Evolutionary conservation across 257 asterid genomes (phyloP), one percentile per base, ranked within the genome.

Genomic region (Solanum peruvianum): DNA sequence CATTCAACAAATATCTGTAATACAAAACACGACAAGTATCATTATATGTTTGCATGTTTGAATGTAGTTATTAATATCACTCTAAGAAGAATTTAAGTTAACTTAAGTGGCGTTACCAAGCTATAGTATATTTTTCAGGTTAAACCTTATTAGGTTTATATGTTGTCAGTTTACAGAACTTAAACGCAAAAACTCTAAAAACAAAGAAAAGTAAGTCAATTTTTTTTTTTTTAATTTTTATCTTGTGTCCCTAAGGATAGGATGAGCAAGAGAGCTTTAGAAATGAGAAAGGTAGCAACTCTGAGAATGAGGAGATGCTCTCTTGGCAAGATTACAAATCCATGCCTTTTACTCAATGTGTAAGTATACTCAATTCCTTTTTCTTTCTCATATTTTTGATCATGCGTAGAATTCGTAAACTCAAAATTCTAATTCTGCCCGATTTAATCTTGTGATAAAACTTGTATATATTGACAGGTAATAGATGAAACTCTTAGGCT

Each of bases 261-360:
- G 96, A 92, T 52, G 99, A 95, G 92, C 99, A 96, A 58, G 91
- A 92, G 87, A 91, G 90, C 89, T 86, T 95, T 82, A 92, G 89
- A 89, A 90, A 81, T 67, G 90, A 82, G 42, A 92, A 83, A 41
- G 92, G 90, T 41, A 86, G 82, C 84, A 87, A 69, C 84, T 49
- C 52, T 39, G 85, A 86, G 9, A 85, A 47, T 3, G 94, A 85
- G 76, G 93, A 86, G 88, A 93, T 93, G 93, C 96, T 95, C 58
- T 87, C 90, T 78, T 96, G 98, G 99, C 92, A 94, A 88, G 96
- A 95, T 86, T 96, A 95, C 88, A 96, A 96, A 89, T 92, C 95
- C 27, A 94, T 94, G 98, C 88, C 96, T 87, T 96, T 93, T 88
- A 94, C 98, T 72, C 99, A 96, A 84, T 95, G 99, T 86, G 99